phyloP scores from a whole-genome alignment of 805 yeast species.

The Zygoascus bituminiphila region DNA sequence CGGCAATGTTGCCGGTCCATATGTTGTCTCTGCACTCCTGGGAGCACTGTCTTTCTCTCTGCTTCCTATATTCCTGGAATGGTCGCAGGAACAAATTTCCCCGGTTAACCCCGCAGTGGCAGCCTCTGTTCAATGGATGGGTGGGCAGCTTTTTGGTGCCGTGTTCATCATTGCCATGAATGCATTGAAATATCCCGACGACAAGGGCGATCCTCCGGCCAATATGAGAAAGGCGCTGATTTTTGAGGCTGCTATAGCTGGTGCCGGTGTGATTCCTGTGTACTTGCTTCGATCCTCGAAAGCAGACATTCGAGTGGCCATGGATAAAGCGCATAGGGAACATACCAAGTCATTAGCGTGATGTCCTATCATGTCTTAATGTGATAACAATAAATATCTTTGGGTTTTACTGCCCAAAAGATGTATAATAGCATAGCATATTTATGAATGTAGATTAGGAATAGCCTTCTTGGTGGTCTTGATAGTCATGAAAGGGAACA shows the following conservation, averaged over 20 bases:
- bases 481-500: too few species aligned
- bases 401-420: too few species aligned
- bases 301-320: constrained; percentile 12
- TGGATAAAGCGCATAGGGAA: constrained; percentile 4
- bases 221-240: constrained; percentile 28
- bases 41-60: constrained; percentile 28
- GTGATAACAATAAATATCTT: too few species aligned
- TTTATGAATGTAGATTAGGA: too few species aligned
- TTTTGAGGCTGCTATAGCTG: constrained; percentile 27
- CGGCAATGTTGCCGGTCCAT: constrained; percentile 26
- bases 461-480: too few species aligned
- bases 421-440: too few species aligned
- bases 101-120: constrained; percentile 28
- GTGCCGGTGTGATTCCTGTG: constrained; percentile 22
- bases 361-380: too few species aligned
- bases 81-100: constrained; percentile 28
- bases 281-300: constrained; percentile 12
- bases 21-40: constrained; percentile 23
- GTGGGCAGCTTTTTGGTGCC: constrained; percentile 28
- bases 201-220: constrained; percentile 25
- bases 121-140: constrained; percentile 26
- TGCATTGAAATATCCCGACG: constrained; percentile 22
- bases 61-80: constrained; percentile 26
- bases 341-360: too few species aligned
- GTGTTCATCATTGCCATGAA: constrained; percentile 27